Percentiles rank a stretch among this genome's conserved stretches.
phyloP scores from a whole-genome alignment of 1,284 basidiomycete genomes.

The Trametes hirsuta region DNA sequence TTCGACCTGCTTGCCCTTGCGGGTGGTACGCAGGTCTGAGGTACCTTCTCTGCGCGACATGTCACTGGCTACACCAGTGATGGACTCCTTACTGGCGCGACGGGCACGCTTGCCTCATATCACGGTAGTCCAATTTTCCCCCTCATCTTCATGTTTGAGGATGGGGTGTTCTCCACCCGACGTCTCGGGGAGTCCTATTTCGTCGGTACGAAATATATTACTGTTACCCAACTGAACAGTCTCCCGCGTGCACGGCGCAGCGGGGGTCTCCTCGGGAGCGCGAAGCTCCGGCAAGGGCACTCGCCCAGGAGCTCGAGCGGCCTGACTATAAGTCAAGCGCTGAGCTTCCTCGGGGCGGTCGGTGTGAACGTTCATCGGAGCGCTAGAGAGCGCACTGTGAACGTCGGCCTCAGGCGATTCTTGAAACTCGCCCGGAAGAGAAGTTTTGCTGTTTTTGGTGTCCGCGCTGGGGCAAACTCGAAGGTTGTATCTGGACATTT shows the following conservation, averaged over 20 bases:
- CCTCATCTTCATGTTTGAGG: background rate
- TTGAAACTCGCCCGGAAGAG: too few species aligned
- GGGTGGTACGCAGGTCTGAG: background rate
- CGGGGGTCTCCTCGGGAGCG: background rate
- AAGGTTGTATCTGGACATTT: too few species aligned
- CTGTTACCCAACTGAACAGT: background rate
- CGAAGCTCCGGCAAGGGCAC: background rate
- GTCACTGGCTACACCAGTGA: too few species aligned
- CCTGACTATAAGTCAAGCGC: conserved; percentile 1
- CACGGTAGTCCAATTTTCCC: too few species aligned
- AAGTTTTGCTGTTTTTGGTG: too few species aligned
- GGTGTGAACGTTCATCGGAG: background rate
- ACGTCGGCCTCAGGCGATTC: too few species aligned
- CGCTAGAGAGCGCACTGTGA: too few species aligned
- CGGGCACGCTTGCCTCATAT: too few species aligned
- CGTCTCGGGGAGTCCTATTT: background rate
- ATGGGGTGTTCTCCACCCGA: too few species aligned
- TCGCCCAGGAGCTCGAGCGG: background rate
- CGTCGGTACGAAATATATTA: background rate
- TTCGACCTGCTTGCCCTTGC: background rate
- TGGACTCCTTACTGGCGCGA: too few species aligned
- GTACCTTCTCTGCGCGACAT: too few species aligned
- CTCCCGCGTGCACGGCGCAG: background rate
- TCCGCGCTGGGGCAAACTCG: too few species aligned
- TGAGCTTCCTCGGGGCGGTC: background rate